These are phyloP conservation scores for Micractinium sp. DNA, from an alignment of 139 green algal genomes.

Conservation along the genomic window DNA sequence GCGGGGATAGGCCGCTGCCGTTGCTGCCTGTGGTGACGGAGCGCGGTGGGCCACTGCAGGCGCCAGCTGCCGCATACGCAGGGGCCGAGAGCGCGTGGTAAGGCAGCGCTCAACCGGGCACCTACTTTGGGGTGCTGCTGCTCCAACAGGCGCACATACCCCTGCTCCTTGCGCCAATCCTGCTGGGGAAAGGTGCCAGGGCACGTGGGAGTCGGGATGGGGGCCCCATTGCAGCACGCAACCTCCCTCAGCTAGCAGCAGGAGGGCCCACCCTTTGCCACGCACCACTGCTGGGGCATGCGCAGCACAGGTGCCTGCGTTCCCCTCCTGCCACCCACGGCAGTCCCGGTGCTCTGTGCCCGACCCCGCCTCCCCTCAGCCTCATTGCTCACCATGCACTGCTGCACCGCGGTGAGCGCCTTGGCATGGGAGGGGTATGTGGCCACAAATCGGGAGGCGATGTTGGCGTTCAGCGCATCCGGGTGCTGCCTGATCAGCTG, in stretches of 20 bases:
- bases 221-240: not conserved
- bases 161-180: slow-evolving; percentile 8
- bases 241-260: not conserved
- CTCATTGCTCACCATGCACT: slow-evolving; percentile 7
- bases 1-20: no score
- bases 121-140: slow-evolving; percentile 8
- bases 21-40: no score
- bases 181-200: not conserved
- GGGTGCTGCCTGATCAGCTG: slow-evolving; percentile 8
- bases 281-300: not conserved
- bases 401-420: slow-evolving; percentile 11
- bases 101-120: no score
- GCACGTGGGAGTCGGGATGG: not conserved
- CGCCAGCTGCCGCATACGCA: no score
- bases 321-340: no score
- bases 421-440: slow-evolving; percentile 22
- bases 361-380: no score
- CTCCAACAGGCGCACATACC: slow-evolving; percentile 1
- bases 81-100: no score
- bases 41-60: no score
- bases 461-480: slow-evolving; percentile 16
- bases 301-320: no score
- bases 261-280: not conserved
- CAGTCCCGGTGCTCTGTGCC: no score
- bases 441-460: slow-evolving; percentile 33